Evolutionary conservation across 805 yeast species (phyloP).

Genomic region (Zygoascus tannicola): DNA sequence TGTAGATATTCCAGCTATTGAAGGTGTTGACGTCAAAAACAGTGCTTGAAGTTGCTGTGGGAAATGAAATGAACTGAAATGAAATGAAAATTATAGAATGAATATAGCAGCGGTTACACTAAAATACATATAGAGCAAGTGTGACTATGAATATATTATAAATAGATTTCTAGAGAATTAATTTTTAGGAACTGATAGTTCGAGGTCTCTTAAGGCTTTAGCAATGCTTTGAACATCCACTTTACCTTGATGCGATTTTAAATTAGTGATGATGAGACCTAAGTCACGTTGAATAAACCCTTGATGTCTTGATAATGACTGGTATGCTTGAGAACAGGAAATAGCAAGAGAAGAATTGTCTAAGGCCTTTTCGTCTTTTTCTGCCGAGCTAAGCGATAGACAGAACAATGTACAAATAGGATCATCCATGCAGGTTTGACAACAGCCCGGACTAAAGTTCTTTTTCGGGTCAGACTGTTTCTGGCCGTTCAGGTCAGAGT

Average conservation of each 20-base stretch:
- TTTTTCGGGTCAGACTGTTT: too few species aligned
- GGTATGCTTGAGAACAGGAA: conserved; percentile 72
- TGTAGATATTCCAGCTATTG: conserved; percentile 68
- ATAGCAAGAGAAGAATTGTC: conserved; percentile 40
- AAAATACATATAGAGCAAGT: conserved; percentile 2
- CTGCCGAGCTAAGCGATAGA: conserved; percentile 33
- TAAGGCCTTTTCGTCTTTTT: neutral
- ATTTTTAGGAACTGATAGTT: neutral
- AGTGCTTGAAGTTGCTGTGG: neutral
- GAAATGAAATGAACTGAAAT: neutral
- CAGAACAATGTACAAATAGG: conserved; percentile 87
- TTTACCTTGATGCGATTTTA: conserved; percentile 64
- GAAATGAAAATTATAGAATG: conserved; percentile 5
- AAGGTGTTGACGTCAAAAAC: conserved; percentile 37
- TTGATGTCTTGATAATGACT: conserved; percentile 60
- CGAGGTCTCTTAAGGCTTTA: conserved; percentile 37
- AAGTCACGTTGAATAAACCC: conserved; percentile 55
- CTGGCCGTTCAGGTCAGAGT: too few species aligned
- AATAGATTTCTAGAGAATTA: conserved; percentile 18
- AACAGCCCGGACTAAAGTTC: conserved; percentile 49
- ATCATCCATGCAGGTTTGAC: conserved; percentile 72
- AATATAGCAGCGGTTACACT: too few species aligned
- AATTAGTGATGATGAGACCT: conserved; percentile 51
- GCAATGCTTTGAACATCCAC: conserved; percentile 73
- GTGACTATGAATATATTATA: conserved; percentile 17